Conservation (phyloP, 163 green algal species). For the Scenedesmus sp. region DNA sequence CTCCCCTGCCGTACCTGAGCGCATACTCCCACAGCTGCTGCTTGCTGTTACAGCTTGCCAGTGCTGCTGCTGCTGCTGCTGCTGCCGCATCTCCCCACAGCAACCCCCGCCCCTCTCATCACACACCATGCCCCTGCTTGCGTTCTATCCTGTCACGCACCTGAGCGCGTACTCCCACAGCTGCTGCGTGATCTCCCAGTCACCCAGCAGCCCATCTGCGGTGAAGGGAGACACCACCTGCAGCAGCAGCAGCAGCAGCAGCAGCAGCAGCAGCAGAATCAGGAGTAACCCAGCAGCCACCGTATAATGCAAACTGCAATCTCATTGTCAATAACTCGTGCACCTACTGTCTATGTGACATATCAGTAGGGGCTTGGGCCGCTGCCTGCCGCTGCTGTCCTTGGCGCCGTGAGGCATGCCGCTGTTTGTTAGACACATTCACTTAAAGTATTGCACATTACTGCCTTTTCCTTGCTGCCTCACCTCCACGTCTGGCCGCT, state of each 20-base stretch:
- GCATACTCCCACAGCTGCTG: constrained; percentile 70
- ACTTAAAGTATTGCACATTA: too few species aligned
- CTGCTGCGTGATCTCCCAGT: constrained; percentile 90
- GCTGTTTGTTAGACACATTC: too few species aligned
- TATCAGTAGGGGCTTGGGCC: too few species aligned
- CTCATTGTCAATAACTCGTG: too few species aligned
- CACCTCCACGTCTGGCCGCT: constrained; percentile 87
- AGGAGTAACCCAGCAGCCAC: background rate
- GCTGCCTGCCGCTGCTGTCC: too few species aligned
- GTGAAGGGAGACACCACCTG: constrained; percentile 76
- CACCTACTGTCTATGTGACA: too few species aligned
- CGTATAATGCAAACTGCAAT: background rate
- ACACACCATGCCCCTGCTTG: background rate
- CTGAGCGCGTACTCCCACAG: constrained; percentile 88
- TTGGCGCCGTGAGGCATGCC: too few species aligned
- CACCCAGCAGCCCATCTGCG: constrained; percentile 66
- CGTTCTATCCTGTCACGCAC: constrained; percentile 56
- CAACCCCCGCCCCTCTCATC: background rate
- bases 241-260: background rate
- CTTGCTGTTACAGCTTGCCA: constrained; percentile 87
- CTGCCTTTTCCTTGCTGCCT: background rate
- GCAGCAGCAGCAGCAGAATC: background rate
- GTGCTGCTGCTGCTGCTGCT: constrained; percentile 87
- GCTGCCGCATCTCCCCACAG: too few species aligned
- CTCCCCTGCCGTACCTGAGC: background rate